Evolutionary conservation across 192 early-diverging fungal genomes (phyloP).

Genomic region (Coemansia sp.): DNA sequence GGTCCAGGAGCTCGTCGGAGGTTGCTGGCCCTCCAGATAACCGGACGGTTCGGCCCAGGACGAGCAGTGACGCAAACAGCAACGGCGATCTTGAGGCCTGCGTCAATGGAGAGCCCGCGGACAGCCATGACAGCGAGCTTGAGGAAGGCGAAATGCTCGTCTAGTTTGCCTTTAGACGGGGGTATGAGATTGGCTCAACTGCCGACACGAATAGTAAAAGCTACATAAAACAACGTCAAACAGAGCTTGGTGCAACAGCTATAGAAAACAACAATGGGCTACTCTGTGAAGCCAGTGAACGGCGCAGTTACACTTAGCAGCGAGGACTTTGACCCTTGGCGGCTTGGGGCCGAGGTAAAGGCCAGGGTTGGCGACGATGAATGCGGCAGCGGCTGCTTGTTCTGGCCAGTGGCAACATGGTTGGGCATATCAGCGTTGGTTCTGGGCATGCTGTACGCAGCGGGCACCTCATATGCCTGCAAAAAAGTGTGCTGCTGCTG

Average conservation of each 20-base stretch:
- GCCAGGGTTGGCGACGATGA: conserved; percentile 11
- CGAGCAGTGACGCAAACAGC: background rate
- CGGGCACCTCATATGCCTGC: conserved; percentile 1
- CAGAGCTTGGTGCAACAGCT: background rate
- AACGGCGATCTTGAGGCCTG: background rate
- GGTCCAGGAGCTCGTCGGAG: conserved; percentile 25
- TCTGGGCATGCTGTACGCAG: background rate
- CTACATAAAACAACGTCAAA: background rate
- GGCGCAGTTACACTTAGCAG: conserved; percentile 11
- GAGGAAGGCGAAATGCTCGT: conserved; percentile 48
- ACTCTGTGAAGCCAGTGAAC: conserved; percentile 15
- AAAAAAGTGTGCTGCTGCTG: conserved; percentile 5
- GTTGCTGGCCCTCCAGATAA: background rate
- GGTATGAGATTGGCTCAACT: background rate
- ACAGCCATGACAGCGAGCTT: conserved; percentile 21
- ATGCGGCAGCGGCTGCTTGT: background rate
- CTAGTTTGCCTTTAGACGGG: background rate
- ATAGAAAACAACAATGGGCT: background rate
- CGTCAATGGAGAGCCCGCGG: background rate
- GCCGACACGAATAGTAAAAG: background rate
- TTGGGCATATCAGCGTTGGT: background rate
- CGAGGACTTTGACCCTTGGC: conserved; percentile 25
- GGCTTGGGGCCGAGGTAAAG: conserved; percentile 13
- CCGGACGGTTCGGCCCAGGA: background rate
- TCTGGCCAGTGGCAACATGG: background rate